A percentile compares a stretch with the other conserved stretches of the same genome.
Conservation (phyloP, 805 yeast species). For the Candida saitoana region DNA sequence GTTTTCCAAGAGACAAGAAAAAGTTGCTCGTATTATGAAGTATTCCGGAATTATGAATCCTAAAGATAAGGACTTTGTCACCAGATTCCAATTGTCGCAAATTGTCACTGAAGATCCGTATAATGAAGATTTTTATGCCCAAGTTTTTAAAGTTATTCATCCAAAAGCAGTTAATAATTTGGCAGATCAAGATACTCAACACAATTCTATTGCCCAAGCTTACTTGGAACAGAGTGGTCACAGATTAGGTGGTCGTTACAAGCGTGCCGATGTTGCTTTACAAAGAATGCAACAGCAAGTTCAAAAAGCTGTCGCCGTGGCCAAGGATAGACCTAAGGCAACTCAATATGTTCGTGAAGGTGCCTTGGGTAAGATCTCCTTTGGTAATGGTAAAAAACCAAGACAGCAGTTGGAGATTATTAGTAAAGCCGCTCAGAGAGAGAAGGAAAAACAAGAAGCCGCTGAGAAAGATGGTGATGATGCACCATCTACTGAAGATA, state of each 20-base stretch:
- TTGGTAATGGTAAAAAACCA: constrained; percentile 78
- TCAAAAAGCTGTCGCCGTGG: constrained; percentile 91
- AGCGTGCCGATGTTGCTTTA: constrained; percentile 83
- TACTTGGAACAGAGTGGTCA: constrained; percentile 89
- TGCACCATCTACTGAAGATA: constrained; percentile 18
- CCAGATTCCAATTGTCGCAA: constrained; percentile 90
- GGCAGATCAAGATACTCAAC: constrained; percentile 47
- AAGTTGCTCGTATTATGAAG: constrained; percentile 68
- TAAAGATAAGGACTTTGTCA: constrained; percentile 92
- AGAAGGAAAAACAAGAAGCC: constrained; percentile 32
- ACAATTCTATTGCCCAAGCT: constrained; percentile 86
- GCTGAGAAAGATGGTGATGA: constrained; percentile 11
- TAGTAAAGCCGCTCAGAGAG: constrained; percentile 48
- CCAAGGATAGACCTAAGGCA: constrained; percentile 77
- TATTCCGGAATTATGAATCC: constrained; percentile 96
- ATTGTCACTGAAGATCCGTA: constrained; percentile 96
- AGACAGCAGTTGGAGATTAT: constrained; percentile 75
- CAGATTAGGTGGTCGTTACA: constrained; percentile 78
- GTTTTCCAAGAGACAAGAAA: constrained; percentile 63
- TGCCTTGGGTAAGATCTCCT: constrained; percentile 81
- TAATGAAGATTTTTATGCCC: constrained; percentile 94
- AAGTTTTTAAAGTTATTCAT: constrained; percentile 68
- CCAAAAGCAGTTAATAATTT: constrained; percentile 34
- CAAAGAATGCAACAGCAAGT: constrained; percentile 99
- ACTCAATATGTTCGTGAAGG: constrained; percentile 71